Evolutionary conservation across 192 early-diverging fungal genomes (phyloP).

Genomic region (Cetraspora pellucida): DNA sequence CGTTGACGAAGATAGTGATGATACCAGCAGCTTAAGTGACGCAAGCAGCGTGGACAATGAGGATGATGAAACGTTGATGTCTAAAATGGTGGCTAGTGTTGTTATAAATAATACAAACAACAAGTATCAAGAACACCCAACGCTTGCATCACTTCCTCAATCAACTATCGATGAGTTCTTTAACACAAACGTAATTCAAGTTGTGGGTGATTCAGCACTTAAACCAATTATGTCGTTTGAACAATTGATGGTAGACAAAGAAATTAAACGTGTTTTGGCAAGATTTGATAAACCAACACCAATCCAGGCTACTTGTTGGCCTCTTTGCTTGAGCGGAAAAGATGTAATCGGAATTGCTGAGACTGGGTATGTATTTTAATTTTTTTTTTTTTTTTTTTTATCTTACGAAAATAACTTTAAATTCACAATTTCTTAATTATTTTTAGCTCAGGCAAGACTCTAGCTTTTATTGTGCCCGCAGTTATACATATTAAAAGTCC

Average conservation of each 20-base stretch:
- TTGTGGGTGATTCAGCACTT: not conserved
- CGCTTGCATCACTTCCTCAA: not conserved
- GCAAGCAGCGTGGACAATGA: no score
- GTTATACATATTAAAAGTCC: slow-evolving; percentile 75
- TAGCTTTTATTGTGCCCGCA: slow-evolving; percentile 91
- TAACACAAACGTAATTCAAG: slow-evolving; percentile 12
- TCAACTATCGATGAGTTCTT: not conserved
- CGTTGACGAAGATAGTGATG: no score
- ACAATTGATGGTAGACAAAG: slow-evolving; percentile 64
- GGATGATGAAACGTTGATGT: no score
- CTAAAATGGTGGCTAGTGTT: no score
- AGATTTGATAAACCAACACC: slow-evolving; percentile 85
- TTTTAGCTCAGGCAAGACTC: slow-evolving; percentile 82
- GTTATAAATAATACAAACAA: no score
- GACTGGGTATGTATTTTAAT: slow-evolving; percentile 66
- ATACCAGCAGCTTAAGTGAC: no score
- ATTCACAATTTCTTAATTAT: slow-evolving; percentile 42
- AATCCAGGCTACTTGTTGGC: slow-evolving; percentile 95
- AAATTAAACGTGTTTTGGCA: slow-evolving; percentile 58
- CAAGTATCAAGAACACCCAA: not conserved
- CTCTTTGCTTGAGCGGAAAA: slow-evolving; percentile 74
- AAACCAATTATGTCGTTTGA: slow-evolving; percentile 71
- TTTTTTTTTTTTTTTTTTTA: slow-evolving; percentile 17
- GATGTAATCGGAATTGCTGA: slow-evolving; percentile 96
- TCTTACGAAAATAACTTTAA: slow-evolving; percentile 43